Conservation (phyloP, 176 grass and related monocot species). For the Bothriochloa decipiens region DNA sequence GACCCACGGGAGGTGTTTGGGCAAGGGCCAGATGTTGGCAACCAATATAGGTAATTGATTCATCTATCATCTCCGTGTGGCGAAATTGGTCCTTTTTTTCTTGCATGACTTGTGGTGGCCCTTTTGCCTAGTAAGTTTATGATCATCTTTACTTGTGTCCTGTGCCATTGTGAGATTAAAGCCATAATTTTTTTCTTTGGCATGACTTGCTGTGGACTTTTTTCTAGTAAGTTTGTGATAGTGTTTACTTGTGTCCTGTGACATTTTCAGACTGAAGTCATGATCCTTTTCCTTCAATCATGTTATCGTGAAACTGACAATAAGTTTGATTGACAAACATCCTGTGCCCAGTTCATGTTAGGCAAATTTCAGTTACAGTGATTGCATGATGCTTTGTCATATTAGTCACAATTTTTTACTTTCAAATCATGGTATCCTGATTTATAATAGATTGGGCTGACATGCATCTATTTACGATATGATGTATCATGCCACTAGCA, state of each 20-base stretch:
- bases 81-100: neutral
- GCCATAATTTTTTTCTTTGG: neutral
- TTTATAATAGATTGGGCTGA: neutral
- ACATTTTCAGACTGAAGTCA: neutral
- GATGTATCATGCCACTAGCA: neutral
- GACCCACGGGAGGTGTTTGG: constrained; percentile 92
- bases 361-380: neutral
- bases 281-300: neutral
- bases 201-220: neutral
- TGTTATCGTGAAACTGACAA: neutral
- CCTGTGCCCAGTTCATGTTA: neutral
- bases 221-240: neutral
- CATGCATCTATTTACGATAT: neutral
- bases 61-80: neutral
- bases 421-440: neutral
- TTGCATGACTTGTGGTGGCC: neutral
- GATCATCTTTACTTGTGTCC: too few species aligned
- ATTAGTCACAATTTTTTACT: neutral
- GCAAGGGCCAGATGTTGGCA: constrained; percentile 96
- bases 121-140: too few species aligned
- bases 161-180: too few species aligned
- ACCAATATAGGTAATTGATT: constrained; percentile 77
- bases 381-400: neutral
- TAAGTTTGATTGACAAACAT: neutral
- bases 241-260: neutral